These are phyloP conservation scores for Trichoderma erinaceum DNA, from an alignment of 495 filamentous ascomycete species.

Conservation along the genomic window DNA sequence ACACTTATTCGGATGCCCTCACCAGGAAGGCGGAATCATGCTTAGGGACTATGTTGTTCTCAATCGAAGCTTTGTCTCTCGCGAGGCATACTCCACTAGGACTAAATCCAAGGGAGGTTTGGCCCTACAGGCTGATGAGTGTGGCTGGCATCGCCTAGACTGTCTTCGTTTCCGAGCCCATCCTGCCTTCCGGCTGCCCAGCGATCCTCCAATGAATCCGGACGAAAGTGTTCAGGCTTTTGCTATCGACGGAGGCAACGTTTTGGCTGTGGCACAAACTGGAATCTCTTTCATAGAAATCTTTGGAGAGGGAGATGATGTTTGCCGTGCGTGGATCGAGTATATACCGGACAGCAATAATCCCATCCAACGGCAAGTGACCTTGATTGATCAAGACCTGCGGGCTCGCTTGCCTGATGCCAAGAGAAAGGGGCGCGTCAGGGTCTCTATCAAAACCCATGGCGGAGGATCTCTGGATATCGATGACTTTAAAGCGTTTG, in stretches of 20 bases:
- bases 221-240: conserved; percentile 84
- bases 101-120: conserved; percentile 75
- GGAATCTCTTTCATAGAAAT: conserved; percentile 81
- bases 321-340: conserved; percentile 74
- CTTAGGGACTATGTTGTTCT: conserved; percentile 74
- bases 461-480: conserved; percentile 66
- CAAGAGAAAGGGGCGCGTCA: conserved; percentile 64
- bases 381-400: conserved; percentile 69
- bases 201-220: conserved; percentile 55
- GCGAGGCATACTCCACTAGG: conserved; percentile 76
- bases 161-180: conserved; percentile 82
- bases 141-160: conserved; percentile 83
- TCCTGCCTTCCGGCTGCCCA: conserved; percentile 81
- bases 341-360: conserved; percentile 55
- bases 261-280: conserved; percentile 71
- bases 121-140: conserved; percentile 69
- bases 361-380: conserved; percentile 60
- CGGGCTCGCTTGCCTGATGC: conserved; percentile 61
- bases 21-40: conserved; percentile 85
- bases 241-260: conserved; percentile 74
- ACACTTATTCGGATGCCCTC: conserved; percentile 80
- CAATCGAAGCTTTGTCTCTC: conserved; percentile 72
- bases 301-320: conserved; percentile 64
- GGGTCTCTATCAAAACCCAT: conserved; percentile 65
- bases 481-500: conserved; percentile 61